A percentile compares a stretch with the other conserved stretches of the same genome.
Conservation (phyloP, 805 yeast genomes). For the Candida boidinii region DNA sequence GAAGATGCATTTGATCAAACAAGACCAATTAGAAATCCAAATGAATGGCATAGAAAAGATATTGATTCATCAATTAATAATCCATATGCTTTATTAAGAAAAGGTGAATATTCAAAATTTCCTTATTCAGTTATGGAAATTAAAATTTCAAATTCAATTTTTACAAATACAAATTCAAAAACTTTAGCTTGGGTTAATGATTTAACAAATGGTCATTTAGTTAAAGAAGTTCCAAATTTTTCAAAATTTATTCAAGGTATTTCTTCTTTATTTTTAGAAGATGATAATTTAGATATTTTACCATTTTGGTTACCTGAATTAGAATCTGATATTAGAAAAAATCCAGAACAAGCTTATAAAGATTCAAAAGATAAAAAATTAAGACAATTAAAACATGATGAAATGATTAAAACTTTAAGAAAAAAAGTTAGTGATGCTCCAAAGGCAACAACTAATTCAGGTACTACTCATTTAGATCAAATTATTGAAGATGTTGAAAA, state of each 20-base stretch:
- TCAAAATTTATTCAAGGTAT: conserved; percentile 92
- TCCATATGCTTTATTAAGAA: conserved; percentile 67
- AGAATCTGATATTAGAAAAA: conserved; percentile 66
- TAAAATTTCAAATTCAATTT: conserved; percentile 36
- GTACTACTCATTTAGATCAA: conserved; percentile 22
- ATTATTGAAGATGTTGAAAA: conserved; percentile 24
- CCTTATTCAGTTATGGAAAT: conserved; percentile 89
- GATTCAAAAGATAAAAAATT: conserved; percentile 49
- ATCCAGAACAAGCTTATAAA: conserved; percentile 72
- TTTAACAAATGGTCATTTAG: conserved; percentile 71
- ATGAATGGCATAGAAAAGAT: conserved; percentile 86
- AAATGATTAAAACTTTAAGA: conserved; percentile 27
- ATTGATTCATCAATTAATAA: conserved; percentile 69
- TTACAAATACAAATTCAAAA: conserved; percentile 41
- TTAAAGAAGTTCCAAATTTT: conserved; percentile 89
- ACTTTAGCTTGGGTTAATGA: conserved; percentile 74
- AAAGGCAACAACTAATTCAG: conserved; percentile 16
- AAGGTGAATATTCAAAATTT: conserved; percentile 77
- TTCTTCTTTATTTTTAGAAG: conserved; percentile 79
- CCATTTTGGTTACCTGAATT: conserved; percentile 95
- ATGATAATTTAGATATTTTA: conserved; percentile 78
- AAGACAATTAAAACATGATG: conserved; percentile 35
- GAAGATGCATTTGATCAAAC: conserved; percentile 82
- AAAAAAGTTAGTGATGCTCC: conserved; percentile 34
- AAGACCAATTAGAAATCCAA: conserved; percentile 85